These are phyloP conservation scores for Bolboschoenoplectus hybrid DNA, from an alignment of 202 grass and related monocot species.

Conservation along the genomic window DNA sequence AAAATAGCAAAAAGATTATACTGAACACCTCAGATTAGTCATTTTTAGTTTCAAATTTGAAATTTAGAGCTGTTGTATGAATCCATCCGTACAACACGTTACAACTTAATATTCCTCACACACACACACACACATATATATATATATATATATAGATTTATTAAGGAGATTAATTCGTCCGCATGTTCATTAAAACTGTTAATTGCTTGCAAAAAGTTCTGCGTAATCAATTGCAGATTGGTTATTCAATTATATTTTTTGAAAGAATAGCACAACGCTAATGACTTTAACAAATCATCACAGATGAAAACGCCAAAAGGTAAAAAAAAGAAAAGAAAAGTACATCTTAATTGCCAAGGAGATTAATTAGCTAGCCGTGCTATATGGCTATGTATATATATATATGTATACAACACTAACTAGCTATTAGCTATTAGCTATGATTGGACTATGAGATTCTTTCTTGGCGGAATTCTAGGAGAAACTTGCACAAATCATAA, in stretches of 20 bases:
- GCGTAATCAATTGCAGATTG: neutral
- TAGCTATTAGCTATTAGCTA: neutral
- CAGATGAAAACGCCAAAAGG: neutral
- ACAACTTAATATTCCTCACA: too few species aligned
- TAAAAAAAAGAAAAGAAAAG: neutral
- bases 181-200: neutral
- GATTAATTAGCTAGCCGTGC: neutral
- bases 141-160: too few species aligned
- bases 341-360: neutral
- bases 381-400: neutral
- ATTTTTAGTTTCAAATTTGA: too few species aligned
- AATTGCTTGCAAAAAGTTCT: neutral
- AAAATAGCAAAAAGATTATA: too few species aligned
- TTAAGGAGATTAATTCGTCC: neutral
- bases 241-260: neutral
- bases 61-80: too few species aligned
- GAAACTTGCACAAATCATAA: slow-evolving; percentile 11
- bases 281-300: neutral
- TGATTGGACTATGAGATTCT: slow-evolving; percentile 39
- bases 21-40: too few species aligned
- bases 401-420: too few species aligned
- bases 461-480: slow-evolving; percentile 20
- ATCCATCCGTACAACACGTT: too few species aligned
- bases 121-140: too few species aligned
- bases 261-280: neutral